Percentiles rank a stretch among this genome's conserved stretches.
Evolutionary conservation across 352 stramenopile genomes (phyloP).

Genomic region (Pythium scleroteichum): DNA sequence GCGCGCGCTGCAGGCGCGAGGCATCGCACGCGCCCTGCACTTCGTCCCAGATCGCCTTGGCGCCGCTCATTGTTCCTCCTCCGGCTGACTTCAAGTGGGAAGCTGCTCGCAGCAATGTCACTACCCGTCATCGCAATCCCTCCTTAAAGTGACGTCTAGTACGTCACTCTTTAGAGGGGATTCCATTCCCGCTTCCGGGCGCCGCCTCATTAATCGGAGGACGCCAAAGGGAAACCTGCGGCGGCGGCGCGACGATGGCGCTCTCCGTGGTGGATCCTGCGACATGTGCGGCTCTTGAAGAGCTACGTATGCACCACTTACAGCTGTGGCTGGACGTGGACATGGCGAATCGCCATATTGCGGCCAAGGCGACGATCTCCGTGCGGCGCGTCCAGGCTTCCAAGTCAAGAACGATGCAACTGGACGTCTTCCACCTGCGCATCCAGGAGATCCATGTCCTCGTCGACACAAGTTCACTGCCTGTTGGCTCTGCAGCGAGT

Average conservation of each 20-base stretch:
- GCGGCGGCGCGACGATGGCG: not conserved
- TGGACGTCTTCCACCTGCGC: conserved; percentile 66
- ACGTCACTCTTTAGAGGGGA: not conserved
- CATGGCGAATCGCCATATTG: conserved; percentile 34
- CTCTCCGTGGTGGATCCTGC: conserved; percentile 43
- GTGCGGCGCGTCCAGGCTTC: conserved; percentile 30
- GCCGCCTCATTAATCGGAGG: too few relatives aligned
- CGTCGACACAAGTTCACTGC: conserved; percentile 6
- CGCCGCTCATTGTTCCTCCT: conserved; percentile 25
- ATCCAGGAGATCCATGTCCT: conserved; percentile 48
- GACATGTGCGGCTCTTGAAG: conserved; percentile 54
- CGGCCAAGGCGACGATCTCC: conserved; percentile 38
- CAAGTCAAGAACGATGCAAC: conserved; percentile 26
- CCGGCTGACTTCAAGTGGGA: conserved; percentile 5
- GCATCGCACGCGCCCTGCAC: conserved; percentile 62
- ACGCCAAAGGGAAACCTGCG: too few relatives aligned
- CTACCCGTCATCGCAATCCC: not conserved
- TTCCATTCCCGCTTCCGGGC: too few relatives aligned
- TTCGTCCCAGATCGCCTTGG: conserved; percentile 65
- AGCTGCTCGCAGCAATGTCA: not conserved
- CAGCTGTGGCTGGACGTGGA: conserved; percentile 53
- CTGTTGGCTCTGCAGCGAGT: not conserved
- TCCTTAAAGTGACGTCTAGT: conserved; percentile 6
- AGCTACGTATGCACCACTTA: conserved; percentile 55
- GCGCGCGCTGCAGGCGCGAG: conserved; percentile 36